Percentiles rank a stretch among this genome's conserved stretches.
These are phyloP conservation scores for Ascochyta rabiei DNA, from an alignment of 2,329 filamentous ascomycete species.

Conservation along the genomic window DNA sequence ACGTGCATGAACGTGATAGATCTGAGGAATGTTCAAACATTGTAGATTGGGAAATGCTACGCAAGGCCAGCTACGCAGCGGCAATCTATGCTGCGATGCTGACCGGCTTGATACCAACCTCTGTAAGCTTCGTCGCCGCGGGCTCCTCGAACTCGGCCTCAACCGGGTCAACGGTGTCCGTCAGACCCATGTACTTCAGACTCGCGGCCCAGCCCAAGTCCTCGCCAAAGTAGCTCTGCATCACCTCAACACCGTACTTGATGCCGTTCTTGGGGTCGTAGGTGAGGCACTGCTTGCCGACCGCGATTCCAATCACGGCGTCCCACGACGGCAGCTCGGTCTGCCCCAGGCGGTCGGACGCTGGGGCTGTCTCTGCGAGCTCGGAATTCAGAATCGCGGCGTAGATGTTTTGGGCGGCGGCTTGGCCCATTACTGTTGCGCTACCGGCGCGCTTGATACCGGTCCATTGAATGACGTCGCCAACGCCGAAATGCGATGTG, in stretches of 20 bases:
- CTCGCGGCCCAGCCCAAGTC: constrained; percentile 63
- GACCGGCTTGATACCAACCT: constrained; percentile 40
- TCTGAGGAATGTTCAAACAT: too few species aligned
- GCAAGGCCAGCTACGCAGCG: neutral
- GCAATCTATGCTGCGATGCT: constrained; percentile 27
- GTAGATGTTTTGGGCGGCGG: constrained; percentile 64
- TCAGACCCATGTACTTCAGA: constrained; percentile 41
- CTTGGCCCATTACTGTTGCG: constrained; percentile 75
- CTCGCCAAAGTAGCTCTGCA: constrained; percentile 68
- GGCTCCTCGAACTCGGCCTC: constrained; percentile 21
- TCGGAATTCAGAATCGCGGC: constrained; percentile 45
- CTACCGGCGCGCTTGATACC: constrained; percentile 81
- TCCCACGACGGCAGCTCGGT: constrained; percentile 43
- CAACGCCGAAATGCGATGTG: constrained; percentile 68
- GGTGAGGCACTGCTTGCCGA: constrained; percentile 72
- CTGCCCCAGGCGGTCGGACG: constrained; percentile 23
- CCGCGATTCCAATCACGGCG: constrained; percentile 70
- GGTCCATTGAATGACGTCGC: constrained; percentile 73
- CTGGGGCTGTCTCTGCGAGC: constrained; percentile 16
- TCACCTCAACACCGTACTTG: constrained; percentile 65
- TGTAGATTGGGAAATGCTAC: neutral
- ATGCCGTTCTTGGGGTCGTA: constrained; percentile 65
- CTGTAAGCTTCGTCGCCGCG: constrained; percentile 30
- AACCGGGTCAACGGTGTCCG: constrained; percentile 40
- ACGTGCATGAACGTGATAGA: too few species aligned